Evolutionary conservation across 129 eudicot genomes (phyloP), one percentile per base, ranked within the genome.

Genomic region (Silybum marianum): DNA sequence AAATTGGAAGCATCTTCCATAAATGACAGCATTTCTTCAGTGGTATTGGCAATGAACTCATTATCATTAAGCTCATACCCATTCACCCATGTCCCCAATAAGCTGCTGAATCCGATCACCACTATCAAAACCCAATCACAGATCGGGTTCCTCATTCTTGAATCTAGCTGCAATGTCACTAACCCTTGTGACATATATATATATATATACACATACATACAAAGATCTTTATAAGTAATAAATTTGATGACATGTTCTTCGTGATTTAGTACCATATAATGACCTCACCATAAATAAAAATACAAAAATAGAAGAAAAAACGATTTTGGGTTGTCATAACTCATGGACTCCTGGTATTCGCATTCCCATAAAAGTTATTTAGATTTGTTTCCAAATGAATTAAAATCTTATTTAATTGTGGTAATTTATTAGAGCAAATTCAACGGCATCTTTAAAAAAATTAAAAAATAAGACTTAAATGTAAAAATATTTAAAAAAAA

Each of bases 1-100:
- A n/a, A 75, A 83, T 75, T 88, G 40, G 88, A 66, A 19, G 60
- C 79, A 32, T 93, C 83, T 74, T 88, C 92, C 77, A 88, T n/a
- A 71, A 34, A 72, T 16, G 90, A 90, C 23, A 88, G 72, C 78
- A 84, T 82, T 46, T 90, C 83, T 36, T 90, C 83, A 3, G 88
- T 78, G 48, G 78, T 82, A 77, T 89, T 82, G 3, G 62, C 22
- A 71, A 71, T 13, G 9, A 81, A 78, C 24, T 77, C 22, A 70
- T 76, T 82, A 48, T 76, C 81, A 74, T 77, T 69, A 85, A 86
- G 70, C 5, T 86, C 88, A 75, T 54, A 39, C 73, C 58, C 83
- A 71, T 72, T 72, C 7, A 25, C 72, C 7, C 21, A 51, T 71
- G 72, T 80, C 23, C 58, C 77, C 25, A 58, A 38, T 23, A 79